These are phyloP conservation scores for Leucocoprinus leucothites DNA, from an alignment of 768 basidiomycete species.

Conservation along the genomic window DNA sequence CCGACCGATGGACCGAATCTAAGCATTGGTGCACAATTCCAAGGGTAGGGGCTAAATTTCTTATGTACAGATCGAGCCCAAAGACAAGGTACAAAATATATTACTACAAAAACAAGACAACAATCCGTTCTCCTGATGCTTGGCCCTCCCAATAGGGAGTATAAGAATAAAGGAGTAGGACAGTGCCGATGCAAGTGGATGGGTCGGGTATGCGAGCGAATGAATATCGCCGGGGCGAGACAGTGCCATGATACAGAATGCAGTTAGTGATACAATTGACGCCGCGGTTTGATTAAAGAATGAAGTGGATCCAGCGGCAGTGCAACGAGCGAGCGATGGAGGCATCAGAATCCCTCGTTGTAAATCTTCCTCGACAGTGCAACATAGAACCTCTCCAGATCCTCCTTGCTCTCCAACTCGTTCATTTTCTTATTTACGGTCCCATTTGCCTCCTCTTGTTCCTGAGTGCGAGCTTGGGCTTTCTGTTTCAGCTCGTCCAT, in stretches of 20 bases:
- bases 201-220: not conserved
- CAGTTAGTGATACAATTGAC: not conserved
- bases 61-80: no score
- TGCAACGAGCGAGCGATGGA: not conserved
- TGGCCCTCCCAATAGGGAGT: no score
- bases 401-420: constrained; percentile 64
- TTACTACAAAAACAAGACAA: no score
- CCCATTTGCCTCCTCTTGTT: constrained; percentile 16
- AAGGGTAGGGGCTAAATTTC: no score
- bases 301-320: not conserved
- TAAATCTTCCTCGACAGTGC: constrained; percentile 87
- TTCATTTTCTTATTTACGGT: constrained; percentile 26
- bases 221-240: not conserved
- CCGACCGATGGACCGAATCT: no score
- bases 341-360: constrained; percentile 77
- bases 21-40: no score
- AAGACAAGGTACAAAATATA: no score
- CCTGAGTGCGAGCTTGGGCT: constrained; percentile 19
- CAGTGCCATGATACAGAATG: not conserved
- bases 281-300: no score
- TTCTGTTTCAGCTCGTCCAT: constrained; percentile 2
- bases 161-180: no score
- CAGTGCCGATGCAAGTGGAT: not conserved
- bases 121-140: not conserved
- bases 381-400: constrained; percentile 87